Base-by-base conservation (phyloP, 2,329 filamentous ascomycete species). In the Oidium heveae region DNA sequence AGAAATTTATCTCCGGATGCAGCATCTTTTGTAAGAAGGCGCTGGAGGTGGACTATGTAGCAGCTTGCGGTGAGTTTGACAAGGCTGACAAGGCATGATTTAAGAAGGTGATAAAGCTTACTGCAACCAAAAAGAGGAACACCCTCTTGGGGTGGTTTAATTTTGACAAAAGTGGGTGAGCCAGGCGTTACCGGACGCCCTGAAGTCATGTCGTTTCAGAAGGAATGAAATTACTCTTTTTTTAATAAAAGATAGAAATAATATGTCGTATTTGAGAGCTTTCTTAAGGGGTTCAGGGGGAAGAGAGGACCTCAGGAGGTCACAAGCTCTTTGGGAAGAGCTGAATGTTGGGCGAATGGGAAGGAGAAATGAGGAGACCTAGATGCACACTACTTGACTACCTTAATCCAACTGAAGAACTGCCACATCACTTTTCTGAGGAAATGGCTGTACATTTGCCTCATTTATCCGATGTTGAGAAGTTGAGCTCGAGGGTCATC, bases 401-500 rank as follows among this genome's bases (percentile, higher is more conserved):
- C n/a, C 15, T 39, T 39, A 16, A 39, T 32, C 28, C 28, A 39
- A n/a, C 15, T n/a, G 12, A 16, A 16, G n/a, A 39, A 39, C 37
- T 39, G 37, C 37, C 37, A 16, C 37, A 39, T 39, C 37, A 16
- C 37, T n/a, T 16, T 16, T 39, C 7, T 18, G 18, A 34, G 13
- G 24, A 9, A 56, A 65, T 66, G 64, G 62, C 63, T 16, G 62
- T 62, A 2, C 61, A 63, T 55, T 56, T 65, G 16, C 54, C 62
- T 6, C 58, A 56, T 1, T 53, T 96, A 15, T 79, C 80, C 4
- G 78, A 82, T 57, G 76, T 94, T 53, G 80, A 89, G 67, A 78
- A 82, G 57, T 72, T 96, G 55, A 89, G 84, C 63, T 75, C 83
- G 20, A 71, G 76, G 15, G 83, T 88, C 47, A 82, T 94, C 58